Base-by-base conservation (phyloP, 306 rosid genomes). In the Vigna mungo region DNA sequence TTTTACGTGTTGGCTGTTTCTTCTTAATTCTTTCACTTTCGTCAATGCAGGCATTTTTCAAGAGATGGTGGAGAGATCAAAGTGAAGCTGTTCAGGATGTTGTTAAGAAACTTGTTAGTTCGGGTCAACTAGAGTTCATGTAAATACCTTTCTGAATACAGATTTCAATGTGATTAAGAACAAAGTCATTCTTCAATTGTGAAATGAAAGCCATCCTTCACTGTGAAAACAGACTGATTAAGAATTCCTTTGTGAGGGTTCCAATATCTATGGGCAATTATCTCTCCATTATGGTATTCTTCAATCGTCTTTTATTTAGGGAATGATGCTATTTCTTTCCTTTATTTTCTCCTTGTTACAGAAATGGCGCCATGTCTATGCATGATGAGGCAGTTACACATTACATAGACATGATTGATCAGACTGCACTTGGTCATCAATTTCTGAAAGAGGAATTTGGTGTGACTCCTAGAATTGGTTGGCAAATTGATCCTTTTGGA, bases 281-380 rank as follows among this genome's bases (percentile, higher is more conserved):
- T 58, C 34, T 77, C 71, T 37, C 70, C 47, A 44, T 15, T 36
- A 23, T 56, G 65, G 4, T 32, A 20, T 44, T 65, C 11, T 32
- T 63, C 65, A 13, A 59, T 39, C 23, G 21, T 39, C 49, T 68
- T 52, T 32, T 54, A 53, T 68, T 68, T 23, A 61, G 21, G 32
- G 63, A 68, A 18, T 78, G 66, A 75, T 71, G 54, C 56, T 55
- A 69, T 81, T 75, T 78, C 62, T 64, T 76, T 76, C 67, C 36
- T 76, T 60, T 68, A 71, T 65, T 56, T 51, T 82, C 25, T 55
- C 43, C 27, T 46, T 15, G 17, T 60, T 64, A 61, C 76, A 89
- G 98, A 88, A 93, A 93, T 81, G 98, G 98, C 71, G 98, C 87
- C 52, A 88, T 88, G 91, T 88, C 96, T 74, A 93, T 93, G 98